Conservation (phyloP, 208 protist species). For the Tetramitus jugosus region DNA sequence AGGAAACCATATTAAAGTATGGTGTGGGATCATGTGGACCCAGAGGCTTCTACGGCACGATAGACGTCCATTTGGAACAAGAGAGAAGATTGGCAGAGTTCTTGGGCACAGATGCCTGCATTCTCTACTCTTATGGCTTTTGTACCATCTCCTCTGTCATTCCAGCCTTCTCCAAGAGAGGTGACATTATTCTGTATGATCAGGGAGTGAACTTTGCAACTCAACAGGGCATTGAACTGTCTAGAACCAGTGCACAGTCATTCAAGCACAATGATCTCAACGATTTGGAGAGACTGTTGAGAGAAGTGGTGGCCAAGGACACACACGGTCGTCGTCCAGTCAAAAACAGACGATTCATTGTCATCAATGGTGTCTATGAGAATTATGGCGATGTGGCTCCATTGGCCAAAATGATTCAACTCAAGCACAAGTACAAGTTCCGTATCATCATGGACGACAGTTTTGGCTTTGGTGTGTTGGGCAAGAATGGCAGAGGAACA, state of each 20-base stretch:
- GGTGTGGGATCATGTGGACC: conserved; percentile 93
- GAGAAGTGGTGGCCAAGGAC: conserved; percentile 57
- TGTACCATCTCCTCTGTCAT: conserved; percentile 86
- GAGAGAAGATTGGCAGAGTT: conserved; percentile 80
- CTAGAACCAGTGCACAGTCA: conserved; percentile 60
- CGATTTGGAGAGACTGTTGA: conserved; percentile 70
- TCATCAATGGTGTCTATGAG: conserved; percentile 87
- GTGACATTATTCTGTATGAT: conserved; percentile 85
- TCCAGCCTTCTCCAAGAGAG: conserved; percentile 75
- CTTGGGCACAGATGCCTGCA: conserved; percentile 63
- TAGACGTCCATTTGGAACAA: conserved; percentile 85
- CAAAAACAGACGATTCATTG: conserved; percentile 74
- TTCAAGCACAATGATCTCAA: conserved; percentile 91
- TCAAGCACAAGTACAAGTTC: conserved; percentile 80
- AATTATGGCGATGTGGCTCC: conserved; percentile 72
- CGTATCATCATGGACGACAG: conserved; percentile 91
- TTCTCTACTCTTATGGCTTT: conserved; percentile 89
- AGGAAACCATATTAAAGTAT: conserved; percentile 75
- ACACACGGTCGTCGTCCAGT: conserved; percentile 42
- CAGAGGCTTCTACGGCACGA: conserved; percentile 91
- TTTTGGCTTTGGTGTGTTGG: conserved; percentile 83
- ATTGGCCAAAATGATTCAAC: conserved; percentile 68
- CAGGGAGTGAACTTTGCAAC: conserved; percentile 61
- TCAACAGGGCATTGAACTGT: conserved; percentile 72
- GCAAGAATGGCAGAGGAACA: conserved; percentile 80